Evolutionary conservation across 352 stramenopile genomes (phyloP), one percentile per base, ranked within the genome.

Genomic region (Blastocystis sp.): DNA sequence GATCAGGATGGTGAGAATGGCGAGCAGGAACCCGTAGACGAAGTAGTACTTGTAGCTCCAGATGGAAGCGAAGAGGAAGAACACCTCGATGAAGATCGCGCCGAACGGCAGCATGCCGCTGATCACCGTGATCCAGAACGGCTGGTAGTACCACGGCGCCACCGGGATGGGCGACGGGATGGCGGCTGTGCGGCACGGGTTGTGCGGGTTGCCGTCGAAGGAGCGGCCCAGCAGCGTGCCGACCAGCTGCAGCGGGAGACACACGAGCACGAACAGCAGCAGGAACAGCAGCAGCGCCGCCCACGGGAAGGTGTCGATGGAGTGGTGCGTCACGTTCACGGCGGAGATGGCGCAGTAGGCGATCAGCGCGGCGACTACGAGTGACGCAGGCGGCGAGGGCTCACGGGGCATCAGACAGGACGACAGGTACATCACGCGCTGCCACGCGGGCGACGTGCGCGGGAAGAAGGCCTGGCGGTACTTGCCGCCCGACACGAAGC

Each of bases 31-130:
- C 66, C 97, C 97, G 92, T 99, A 99, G 21, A 99, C 97, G 92
- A 99, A 98, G 93, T 99, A 99, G 92, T 98, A 99, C 93, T 99
- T 99, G 95, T 99, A 99, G 92, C 98, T 98, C 97, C 97, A 99
- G 89, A 99, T 97, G 55, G 95, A 98, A 9, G 97, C 98, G 91
- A 99, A 98, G 91, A 99, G 98, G 94, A 99, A 99, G 92, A 99
- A 99, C 92, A 99, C 98, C 93, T 99, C 97, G 91, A 99, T 99
- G 91, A 99, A 99, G 92, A 99, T 99, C 63, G 94, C 98, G 51
- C 96, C 97, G 80, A 99, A 99, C 62, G 96, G 97, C 16, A 99
- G 92, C 26, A 99, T 93, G 29, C 97, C 97, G 50, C 96, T 98
- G 26, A 98, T 91, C 33, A 95, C 91, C 63, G 98, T 96, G 88